phyloP scores from a whole-genome alignment of 306 rosid species.

The Vigna trinervia region DNA sequence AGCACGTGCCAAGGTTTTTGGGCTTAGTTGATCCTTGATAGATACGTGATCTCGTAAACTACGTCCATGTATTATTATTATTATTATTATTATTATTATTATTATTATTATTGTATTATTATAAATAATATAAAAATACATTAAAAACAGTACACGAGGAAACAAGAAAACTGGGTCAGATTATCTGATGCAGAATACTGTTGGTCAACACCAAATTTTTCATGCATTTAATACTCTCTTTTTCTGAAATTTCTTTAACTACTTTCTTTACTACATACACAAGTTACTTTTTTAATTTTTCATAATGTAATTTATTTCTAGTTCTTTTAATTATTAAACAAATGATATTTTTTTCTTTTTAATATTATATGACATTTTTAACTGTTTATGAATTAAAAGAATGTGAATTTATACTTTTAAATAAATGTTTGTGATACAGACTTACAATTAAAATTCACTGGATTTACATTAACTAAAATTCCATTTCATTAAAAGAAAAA shows the following conservation, averaged over 20 bases:
- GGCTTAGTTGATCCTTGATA: neutral
- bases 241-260: neutral
- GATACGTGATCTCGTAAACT: neutral
- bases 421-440: no score
- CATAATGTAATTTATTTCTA: no score
- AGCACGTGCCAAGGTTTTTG: neutral
- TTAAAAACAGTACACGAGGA: neutral
- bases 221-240: neutral
- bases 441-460: no score
- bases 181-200: neutral
- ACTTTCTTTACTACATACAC: neutral
- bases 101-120: no score
- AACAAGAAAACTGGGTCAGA: neutral
- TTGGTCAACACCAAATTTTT: neutral
- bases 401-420: no score
- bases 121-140: neutral
- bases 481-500: no score
- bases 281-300: no score
- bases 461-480: no score
- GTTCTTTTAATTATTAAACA: no score
- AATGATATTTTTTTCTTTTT: no score
- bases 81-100: neutral
- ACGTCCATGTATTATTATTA: neutral
- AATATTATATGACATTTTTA: no score
- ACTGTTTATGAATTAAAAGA: no score